phyloP scores from a whole-genome alignment of 257 asterid genomes.

The Anisodus acutangulus region DNA sequence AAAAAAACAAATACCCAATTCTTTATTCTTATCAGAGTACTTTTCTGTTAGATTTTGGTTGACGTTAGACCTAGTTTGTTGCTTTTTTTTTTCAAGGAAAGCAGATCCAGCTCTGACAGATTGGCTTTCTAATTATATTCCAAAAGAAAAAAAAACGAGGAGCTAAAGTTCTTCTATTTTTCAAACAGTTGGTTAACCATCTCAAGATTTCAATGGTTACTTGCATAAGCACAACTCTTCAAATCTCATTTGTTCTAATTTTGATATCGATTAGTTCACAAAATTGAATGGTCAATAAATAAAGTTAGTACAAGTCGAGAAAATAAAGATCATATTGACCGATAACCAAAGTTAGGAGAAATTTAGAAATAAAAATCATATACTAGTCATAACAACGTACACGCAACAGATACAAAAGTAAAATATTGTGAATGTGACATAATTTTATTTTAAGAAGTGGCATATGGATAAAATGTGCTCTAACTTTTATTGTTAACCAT shows the following conservation, averaged over 20 bases:
- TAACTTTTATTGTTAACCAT: neutral
- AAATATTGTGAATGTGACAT: neutral
- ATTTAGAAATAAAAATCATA: neutral
- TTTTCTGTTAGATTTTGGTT: neutral
- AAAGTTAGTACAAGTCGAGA: neutral
- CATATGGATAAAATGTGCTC: neutral
- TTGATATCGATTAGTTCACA: neutral
- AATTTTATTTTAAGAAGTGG: neutral
- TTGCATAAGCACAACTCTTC: neutral
- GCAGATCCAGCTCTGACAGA: neutral
- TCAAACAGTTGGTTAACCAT: neutral
- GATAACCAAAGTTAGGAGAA: neutral
- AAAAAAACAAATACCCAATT: neutral
- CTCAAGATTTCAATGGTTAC: neutral
- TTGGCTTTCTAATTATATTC: conserved; percentile 17
- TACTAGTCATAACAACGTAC: neutral
- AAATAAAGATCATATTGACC: neutral
- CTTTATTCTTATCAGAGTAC: neutral
- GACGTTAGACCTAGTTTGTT: neutral
- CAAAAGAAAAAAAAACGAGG: neutral
- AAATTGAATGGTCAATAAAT: neutral
- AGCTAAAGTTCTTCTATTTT: neutral
- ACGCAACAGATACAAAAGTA: neutral
- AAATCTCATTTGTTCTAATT: neutral
- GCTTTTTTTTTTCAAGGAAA: conserved; percentile 24